Evolutionary conservation across 768 basidiomycete genomes (phyloP), one percentile per base, ranked within the genome.

Genomic region (Calocera viscosa): DNA sequence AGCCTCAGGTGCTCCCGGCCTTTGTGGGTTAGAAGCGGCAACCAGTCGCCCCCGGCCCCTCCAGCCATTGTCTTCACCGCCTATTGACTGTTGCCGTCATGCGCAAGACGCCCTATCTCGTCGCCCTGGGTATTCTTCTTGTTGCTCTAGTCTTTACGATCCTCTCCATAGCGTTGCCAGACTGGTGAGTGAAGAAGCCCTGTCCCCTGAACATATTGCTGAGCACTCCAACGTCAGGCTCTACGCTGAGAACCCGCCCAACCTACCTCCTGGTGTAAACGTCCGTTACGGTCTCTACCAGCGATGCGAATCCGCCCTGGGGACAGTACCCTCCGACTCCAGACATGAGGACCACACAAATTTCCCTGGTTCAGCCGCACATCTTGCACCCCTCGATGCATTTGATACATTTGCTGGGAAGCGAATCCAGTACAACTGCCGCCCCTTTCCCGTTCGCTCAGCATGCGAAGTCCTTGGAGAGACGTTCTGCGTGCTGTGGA

Each of bases 91-190:
- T n/a, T n/a, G n/a, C n/a, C 39, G 19, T 40, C 39, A 60, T 60
- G 53, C 53, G 53, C 14, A 60, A 60, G 26, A 60, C 53, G 22
- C 53, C 53, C 5, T 60, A 60, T 60, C 30, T 60, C 26, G 53
- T 60, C 16, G 53, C 53, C 24, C 14, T 32, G 14, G 53, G 53
- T 10, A 32, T 60, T 26, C 30, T 60, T 10, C 53, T 60, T 19
- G 53, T 60, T 10, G 2, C 30, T 19, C 30, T 60, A 2, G 53
- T 60, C 14, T 60, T 60, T 30, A 60, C 26, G 5, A 26, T 32
- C 8, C 53, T 60, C 30, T 60, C 53, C 30, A 60, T 60, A 2
- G 53, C 30, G 2, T 26, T 60, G 7, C 53, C 53, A 32, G 53
- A 60, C 30, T 60, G 53, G 53, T 60, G 26, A 60, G 53, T 47